These are phyloP conservation scores for Dendrobium nobile DNA, from an alignment of 106 monocot genomes.

Conservation along the genomic window DNA sequence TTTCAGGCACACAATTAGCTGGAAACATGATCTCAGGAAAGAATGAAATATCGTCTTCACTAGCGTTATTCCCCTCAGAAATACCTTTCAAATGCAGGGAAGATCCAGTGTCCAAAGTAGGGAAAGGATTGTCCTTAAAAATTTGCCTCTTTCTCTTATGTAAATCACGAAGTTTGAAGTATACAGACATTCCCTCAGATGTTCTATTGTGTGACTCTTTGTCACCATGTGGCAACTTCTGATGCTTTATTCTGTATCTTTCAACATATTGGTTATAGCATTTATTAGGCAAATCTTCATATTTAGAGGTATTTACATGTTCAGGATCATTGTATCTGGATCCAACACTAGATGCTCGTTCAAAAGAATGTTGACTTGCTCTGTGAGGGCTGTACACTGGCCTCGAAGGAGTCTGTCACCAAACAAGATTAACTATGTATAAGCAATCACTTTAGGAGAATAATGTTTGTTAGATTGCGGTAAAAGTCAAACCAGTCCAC, in stretches of 20 bases:
- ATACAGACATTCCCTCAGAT: slow-evolving; percentile 78
- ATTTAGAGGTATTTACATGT: slow-evolving; percentile 21
- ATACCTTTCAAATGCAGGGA: slow-evolving; percentile 16
- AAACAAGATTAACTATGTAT: background rate
- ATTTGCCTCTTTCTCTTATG: slow-evolving; percentile 60
- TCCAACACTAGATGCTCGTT: slow-evolving; percentile 24
- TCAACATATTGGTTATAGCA: slow-evolving; percentile 70
- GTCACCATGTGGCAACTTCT: slow-evolving; percentile 38
- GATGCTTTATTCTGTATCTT: slow-evolving; percentile 38
- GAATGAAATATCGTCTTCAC: slow-evolving; percentile 48
- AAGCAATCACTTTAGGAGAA: background rate
- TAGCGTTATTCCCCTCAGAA: slow-evolving; percentile 22
- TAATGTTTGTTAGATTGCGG: too few relatives aligned
- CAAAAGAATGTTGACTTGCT: slow-evolving; percentile 25
- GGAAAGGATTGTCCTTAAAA: slow-evolving; percentile 21
- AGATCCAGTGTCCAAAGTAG: slow-evolving; percentile 31
- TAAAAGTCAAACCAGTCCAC: too few relatives aligned
- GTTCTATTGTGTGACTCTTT: slow-evolving; percentile 67
- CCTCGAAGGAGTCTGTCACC: slow-evolving; percentile 39
- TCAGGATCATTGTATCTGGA: slow-evolving; percentile 38
- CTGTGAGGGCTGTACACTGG: slow-evolving; percentile 24
- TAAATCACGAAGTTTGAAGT: slow-evolving; percentile 34
- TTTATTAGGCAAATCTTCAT: slow-evolving; percentile 53
- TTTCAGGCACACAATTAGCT: slow-evolving; percentile 80
- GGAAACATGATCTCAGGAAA: slow-evolving; percentile 88